phyloP scores from a whole-genome alignment of 23 red algal species.

The Agarophyton chilense region DNA sequence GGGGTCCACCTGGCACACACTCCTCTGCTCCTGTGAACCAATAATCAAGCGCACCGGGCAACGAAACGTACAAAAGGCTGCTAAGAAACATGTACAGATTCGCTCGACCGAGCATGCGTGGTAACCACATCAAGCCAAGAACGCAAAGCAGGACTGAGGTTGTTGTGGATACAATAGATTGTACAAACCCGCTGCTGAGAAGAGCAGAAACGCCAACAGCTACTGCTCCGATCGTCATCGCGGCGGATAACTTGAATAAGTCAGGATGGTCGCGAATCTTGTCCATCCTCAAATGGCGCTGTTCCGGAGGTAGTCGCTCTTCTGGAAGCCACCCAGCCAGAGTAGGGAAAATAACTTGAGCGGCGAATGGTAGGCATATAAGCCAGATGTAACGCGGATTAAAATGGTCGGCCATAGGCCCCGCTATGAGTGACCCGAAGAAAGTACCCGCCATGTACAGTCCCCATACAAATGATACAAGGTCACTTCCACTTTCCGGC shows the following conservation, averaged over 20 bases:
- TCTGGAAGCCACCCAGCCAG: constrained; percentile 71
- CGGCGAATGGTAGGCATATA: constrained; percentile 63
- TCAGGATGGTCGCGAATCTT: constrained; percentile 60
- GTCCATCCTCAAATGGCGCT: constrained; percentile 51
- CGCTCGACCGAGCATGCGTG: constrained; percentile 49
- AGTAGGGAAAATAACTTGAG: constrained; percentile 62
- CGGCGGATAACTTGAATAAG: constrained; percentile 48
- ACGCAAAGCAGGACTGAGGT: constrained; percentile 29
- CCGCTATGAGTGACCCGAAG: constrained; percentile 55
- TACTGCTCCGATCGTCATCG: constrained; percentile 62
- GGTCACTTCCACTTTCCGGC: constrained; percentile 70
- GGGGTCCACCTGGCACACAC: constrained; percentile 70
- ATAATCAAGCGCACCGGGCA: constrained; percentile 73
- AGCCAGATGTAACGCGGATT: constrained; percentile 74
- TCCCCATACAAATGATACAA: constrained; percentile 78
- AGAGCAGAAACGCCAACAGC: constrained; percentile 45
- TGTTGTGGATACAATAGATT: constrained; percentile 36
- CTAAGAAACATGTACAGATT: constrained; percentile 79
- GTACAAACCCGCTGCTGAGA: constrained; percentile 27
- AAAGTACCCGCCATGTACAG: constrained; percentile 67
- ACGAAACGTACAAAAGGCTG: constrained; percentile 68
- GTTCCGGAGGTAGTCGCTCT: constrained; percentile 34
- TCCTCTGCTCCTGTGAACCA: constrained; percentile 53
- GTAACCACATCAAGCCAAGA: constrained; percentile 45
- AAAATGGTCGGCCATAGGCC: constrained; percentile 69